Evolutionary conservation across 2,329 filamentous ascomycete species (phyloP), one percentile per base, ranked within the genome.

Genomic region (Botrytis deweyae): DNA sequence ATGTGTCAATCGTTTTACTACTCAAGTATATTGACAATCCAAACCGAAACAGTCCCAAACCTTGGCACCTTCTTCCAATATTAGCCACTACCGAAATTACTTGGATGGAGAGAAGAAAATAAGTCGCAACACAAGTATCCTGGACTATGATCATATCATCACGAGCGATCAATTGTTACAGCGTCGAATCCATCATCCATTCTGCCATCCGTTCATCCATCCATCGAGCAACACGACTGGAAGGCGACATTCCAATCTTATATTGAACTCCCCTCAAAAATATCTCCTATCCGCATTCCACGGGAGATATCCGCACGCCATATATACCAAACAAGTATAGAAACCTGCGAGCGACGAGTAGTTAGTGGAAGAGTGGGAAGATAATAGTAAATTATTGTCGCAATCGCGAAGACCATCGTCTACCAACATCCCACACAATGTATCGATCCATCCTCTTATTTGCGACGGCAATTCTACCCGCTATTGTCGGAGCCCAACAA

Each of bases 361-460:
- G 42, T 22, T 33, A 36, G 65, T 55, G 65, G 36, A 55, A 22
- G 46, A 68, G 33, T 22, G 36, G 36, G 36, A 22, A 29, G 36
- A 14, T 46, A 59, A 59, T 33, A 20, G 40, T 20, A 58, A 36
- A 59, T 72, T 55, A 55, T 7, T 49, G 59, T 67, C 49, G n/a
- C 62, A 36, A 40, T 72, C 49, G 49, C 70, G 40, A 67, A 66
- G 38, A 46, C 72, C 20, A 55, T 38, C 25, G 49, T 55, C 49
- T 63, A 4, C 33, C 59, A 16, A 49, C 36, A 61, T 22, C 42
- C 10, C n/a, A 55, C 36, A 70, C n/a, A 38, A 73, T 73, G 72
- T 49, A 73, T 73, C 72, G 38, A 70, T 55, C 72, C 38, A 73
- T 73, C 44, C 38, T 73, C 49, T 16, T 73, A 33, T 36, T 73